Conservation (phyloP, 306 rosid genomes). For the Fragaria ananassa region DNA sequence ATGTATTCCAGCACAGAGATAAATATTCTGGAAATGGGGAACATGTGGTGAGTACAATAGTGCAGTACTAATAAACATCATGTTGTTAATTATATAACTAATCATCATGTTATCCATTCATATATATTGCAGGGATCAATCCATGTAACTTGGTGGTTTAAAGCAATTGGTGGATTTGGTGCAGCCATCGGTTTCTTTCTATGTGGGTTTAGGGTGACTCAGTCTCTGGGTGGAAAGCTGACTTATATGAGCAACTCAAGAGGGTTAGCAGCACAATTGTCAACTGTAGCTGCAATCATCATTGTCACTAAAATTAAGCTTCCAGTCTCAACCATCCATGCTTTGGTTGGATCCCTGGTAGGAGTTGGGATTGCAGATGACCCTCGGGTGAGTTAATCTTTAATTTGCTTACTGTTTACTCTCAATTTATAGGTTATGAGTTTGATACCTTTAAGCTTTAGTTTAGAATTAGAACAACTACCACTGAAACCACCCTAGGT, state of each 20-base stretch:
- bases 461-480: too few relatives aligned
- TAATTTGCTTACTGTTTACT: too few relatives aligned
- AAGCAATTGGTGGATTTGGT: conserved; percentile 21
- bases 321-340: conserved; percentile 31
- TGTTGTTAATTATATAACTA: background rate
- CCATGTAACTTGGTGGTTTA: conserved; percentile 16
- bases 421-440: background rate
- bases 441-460: background rate
- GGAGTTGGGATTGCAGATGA: conserved; percentile 33
- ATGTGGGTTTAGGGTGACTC: conserved; percentile 21
- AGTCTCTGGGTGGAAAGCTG: conserved; percentile 26
- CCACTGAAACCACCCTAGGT: too few relatives aligned
- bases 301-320: conserved; percentile 14
- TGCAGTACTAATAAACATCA: background rate
- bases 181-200: conserved; percentile 27
- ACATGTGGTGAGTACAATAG: conserved; percentile 8
- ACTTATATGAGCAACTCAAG: conserved; percentile 29
- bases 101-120: background rate
- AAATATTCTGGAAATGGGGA: conserved; percentile 11
- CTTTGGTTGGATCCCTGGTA: conserved; percentile 30
- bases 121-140: background rate
- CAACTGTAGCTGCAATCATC: conserved; percentile 19
- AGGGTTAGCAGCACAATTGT: conserved; percentile 27
- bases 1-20: conserved; percentile 12
- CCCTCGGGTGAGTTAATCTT: conserved; percentile 23